Conservation (phyloP, 305 asterid species). For the Salvia sclarea region DNA sequence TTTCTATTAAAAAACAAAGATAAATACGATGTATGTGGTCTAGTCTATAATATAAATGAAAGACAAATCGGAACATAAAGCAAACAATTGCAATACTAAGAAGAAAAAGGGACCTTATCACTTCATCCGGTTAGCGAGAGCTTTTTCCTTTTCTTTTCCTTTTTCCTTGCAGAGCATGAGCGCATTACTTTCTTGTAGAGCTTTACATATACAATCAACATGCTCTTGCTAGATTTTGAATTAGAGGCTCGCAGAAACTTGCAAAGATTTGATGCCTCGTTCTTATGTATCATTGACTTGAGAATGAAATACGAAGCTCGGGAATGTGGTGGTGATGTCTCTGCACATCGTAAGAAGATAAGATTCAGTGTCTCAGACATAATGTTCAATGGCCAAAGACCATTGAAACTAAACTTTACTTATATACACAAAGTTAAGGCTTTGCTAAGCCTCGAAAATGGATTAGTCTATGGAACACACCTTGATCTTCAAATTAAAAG, state of each 20-base stretch:
- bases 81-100: not conserved
- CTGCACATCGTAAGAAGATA: slow-evolving; percentile 37
- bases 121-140: slow-evolving; percentile 25
- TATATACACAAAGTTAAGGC: too few relatives aligned
- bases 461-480: not conserved
- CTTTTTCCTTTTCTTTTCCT: not conserved
- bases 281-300: slow-evolving; percentile 64
- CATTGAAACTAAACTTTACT: not conserved
- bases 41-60: not conserved
- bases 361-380: slow-evolving; percentile 19
- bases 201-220: slow-evolving; percentile 6
- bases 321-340: slow-evolving; percentile 77
- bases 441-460: not conserved
- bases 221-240: slow-evolving; percentile 20
- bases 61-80: not conserved
- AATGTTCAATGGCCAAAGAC: not conserved
- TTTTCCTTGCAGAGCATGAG: not conserved
- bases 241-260: slow-evolving; percentile 5
- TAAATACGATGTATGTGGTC: not conserved
- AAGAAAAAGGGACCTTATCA: not conserved
- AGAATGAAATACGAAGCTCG: slow-evolving; percentile 76
- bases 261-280: not conserved
- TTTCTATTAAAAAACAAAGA: not conserved
- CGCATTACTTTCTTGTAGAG: not conserved
- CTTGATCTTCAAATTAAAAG: too few relatives aligned